These are phyloP conservation scores for Cyphellophora europaea DNA, from an alignment of 2,329 filamentous ascomycete genomes.

Conservation along the genomic window DNA sequence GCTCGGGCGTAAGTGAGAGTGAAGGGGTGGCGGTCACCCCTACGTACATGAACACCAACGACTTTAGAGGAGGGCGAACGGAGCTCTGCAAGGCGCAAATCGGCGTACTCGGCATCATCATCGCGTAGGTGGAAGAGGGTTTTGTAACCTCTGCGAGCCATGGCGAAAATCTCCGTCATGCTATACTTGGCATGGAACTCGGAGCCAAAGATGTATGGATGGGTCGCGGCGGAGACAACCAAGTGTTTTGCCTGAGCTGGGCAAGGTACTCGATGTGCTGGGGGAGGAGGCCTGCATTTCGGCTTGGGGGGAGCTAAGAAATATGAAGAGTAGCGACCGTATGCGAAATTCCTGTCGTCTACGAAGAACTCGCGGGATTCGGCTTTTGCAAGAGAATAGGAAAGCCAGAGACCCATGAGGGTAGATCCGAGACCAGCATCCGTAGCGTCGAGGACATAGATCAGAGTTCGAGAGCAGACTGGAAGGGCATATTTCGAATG, in stretches of 20 bases:
- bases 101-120: constrained; percentile 58
- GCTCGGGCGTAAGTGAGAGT: constrained; percentile 68
- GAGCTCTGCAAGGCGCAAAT: constrained; percentile 49
- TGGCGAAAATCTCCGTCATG: constrained; percentile 54
- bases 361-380: constrained; percentile 73
- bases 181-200: constrained; percentile 46
- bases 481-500: constrained; percentile 22
- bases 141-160: constrained; percentile 63
- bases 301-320: constrained; percentile 55
- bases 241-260: constrained; percentile 68
- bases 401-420: constrained; percentile 72
- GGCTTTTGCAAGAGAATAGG: constrained; percentile 67
- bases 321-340: constrained; percentile 64
- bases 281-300: constrained; percentile 61
- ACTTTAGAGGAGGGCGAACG: constrained; percentile 40
- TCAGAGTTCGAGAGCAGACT: constrained; percentile 62
- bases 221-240: constrained; percentile 61
- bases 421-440: constrained; percentile 70
- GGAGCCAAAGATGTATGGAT: constrained; percentile 53
- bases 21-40: constrained; percentile 67
- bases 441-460: constrained; percentile 63
- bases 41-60: constrained; percentile 69
- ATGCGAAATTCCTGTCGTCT: constrained; percentile 75
- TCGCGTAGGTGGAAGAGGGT: constrained; percentile 61
- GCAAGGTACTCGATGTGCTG: constrained; percentile 68